Conservation (phyloP, 164 flowering plant species). For the Euptelea pleiosperma region DNA sequence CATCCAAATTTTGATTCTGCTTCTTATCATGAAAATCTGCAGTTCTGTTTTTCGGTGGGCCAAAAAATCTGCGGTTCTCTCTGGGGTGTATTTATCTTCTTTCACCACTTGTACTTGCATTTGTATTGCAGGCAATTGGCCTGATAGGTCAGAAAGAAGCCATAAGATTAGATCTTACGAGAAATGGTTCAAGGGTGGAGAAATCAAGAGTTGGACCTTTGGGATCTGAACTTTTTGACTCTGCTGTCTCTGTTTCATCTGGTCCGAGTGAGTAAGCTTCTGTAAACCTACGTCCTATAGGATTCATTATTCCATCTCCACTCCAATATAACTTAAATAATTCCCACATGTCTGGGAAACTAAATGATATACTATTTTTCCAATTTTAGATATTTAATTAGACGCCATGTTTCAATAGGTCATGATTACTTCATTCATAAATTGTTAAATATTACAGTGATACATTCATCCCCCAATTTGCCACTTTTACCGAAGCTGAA, state of each 20-base stretch:
- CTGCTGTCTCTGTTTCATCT: conserved; percentile 81
- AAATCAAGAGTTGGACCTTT: conserved; percentile 89
- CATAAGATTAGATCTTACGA: conserved; percentile 68
- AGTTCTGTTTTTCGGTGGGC: no score
- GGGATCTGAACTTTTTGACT: conserved; percentile 78
- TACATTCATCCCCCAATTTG: no score
- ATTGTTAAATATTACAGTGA: no score
- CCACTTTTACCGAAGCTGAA: no score
- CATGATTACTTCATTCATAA: no score
- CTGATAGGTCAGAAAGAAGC: conserved; percentile 37
- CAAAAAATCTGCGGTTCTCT: neutral
- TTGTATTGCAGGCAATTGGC: conserved; percentile 47
- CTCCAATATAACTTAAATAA: no score
- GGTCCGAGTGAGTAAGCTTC: conserved; percentile 66
- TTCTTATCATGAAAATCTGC: conserved; percentile 2
- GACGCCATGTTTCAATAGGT: no score
- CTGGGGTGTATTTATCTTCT: neutral
- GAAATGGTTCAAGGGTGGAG: conserved; percentile 45
- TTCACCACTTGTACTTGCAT: neutral
- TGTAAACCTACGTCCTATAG: conserved; percentile 4
- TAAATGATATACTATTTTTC: no score
- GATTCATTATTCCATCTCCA: no score
- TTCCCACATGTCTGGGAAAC: no score
- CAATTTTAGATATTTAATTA: no score
- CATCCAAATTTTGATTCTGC: no score